Conservation (phyloP, 1,284 basidiomycete genomes). For the Pseudozyma tsukubaensis region DNA sequence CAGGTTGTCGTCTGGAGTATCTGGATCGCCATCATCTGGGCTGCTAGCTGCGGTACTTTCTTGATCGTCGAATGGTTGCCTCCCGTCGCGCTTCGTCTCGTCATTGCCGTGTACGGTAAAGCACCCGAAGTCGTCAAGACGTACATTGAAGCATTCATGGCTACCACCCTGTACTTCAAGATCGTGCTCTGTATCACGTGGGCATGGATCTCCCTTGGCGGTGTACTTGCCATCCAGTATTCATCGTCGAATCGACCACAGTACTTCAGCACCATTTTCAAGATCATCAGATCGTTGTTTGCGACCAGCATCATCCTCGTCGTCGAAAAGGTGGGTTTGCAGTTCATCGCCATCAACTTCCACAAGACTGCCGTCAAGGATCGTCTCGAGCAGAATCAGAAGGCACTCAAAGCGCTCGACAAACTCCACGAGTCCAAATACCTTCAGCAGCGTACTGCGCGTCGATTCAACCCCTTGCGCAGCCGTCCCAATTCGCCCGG, state of each 20-base stretch:
- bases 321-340: constrained; percentile 59
- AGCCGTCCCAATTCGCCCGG: constrained; percentile 55
- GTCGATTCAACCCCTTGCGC: constrained; percentile 48
- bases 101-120: constrained; percentile 60
- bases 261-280: constrained; percentile 58
- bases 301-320: constrained; percentile 59
- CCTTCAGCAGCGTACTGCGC: constrained; percentile 38
- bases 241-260: constrained; percentile 28
- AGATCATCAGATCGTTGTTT: constrained; percentile 56
- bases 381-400: constrained; percentile 60
- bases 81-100: constrained; percentile 45
- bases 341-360: constrained; percentile 64
- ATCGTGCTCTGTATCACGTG: constrained; percentile 64
- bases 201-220: constrained; percentile 66
- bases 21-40: constrained; percentile 66
- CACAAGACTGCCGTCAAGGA: constrained; percentile 66
- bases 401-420: constrained; percentile 61
- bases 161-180: constrained; percentile 58
- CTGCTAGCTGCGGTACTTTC: constrained; percentile 61
- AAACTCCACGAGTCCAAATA: constrained; percentile 65
- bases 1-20: constrained; percentile 63
- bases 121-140: constrained; percentile 61
- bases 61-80: constrained; percentile 61
- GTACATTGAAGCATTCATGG: constrained; percentile 60
- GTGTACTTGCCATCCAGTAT: constrained; percentile 53